phyloP scores from a whole-genome alignment of 2,329 filamentous ascomycete genomes.

The Colletotrichum sp. region DNA sequence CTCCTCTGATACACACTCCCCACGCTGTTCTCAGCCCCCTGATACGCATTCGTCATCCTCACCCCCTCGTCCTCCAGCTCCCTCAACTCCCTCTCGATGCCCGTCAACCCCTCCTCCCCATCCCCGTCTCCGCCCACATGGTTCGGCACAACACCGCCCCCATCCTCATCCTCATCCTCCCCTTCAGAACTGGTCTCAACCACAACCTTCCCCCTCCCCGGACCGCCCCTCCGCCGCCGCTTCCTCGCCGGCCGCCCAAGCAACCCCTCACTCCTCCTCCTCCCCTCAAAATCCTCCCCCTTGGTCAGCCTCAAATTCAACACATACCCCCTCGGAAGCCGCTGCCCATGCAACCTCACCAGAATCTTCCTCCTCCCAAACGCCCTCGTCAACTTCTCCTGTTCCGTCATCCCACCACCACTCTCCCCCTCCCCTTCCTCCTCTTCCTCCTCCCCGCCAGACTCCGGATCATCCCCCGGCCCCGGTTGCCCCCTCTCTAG shows the following conservation, averaged over 20 bases:
- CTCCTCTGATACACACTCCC: conserved; percentile 70
- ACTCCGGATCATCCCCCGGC: conserved; percentile 33
- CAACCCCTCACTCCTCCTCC: conserved; percentile 26
- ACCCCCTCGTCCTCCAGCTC: conserved; percentile 59
- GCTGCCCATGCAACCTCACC: conserved; percentile 57
- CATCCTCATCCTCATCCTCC: conserved; percentile 28
- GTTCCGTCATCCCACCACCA: conserved; percentile 33
- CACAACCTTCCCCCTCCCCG: neutral
- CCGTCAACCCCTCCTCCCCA: conserved; percentile 30
- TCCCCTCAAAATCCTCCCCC: conserved; percentile 42
- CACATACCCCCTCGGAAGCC: conserved; percentile 58
- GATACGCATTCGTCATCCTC: conserved; percentile 67
- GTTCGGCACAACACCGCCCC: conserved; percentile 24
- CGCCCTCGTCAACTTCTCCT: conserved; percentile 53
- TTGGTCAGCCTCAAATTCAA: conserved; percentile 57
- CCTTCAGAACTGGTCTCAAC: conserved; percentile 6
- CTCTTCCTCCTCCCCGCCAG: conserved; percentile 18
- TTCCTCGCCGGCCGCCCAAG: neutral
- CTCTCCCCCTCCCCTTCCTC: conserved; percentile 26
- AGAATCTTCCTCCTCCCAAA: conserved; percentile 63
- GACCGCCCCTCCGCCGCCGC: neutral
- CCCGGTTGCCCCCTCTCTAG: conserved; percentile 46
- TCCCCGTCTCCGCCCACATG: conserved; percentile 1
- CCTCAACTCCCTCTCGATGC: conserved; percentile 44
- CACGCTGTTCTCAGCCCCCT: conserved; percentile 69